phyloP scores from a whole-genome alignment of 192 early-diverging fungal species.

The Rhizophlyctis rosea region DNA sequence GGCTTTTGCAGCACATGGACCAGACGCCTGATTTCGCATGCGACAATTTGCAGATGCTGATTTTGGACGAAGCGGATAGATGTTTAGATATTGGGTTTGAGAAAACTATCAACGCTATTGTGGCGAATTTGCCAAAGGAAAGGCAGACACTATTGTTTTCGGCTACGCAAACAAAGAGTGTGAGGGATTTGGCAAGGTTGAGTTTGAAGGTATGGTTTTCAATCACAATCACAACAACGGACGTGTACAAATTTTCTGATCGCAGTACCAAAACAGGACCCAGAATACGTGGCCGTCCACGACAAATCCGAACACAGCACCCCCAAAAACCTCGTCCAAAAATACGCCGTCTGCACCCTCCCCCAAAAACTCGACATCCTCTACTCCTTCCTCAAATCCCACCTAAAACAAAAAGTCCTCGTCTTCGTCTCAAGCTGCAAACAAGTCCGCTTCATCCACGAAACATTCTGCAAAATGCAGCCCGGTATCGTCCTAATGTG shows the following conservation, averaged over 20 bases:
- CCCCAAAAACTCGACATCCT: constrained; percentile 92
- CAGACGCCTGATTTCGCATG: constrained; percentile 87
- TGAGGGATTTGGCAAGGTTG: constrained; percentile 89
- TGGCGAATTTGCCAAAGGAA: constrained; percentile 76
- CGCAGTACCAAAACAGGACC: constrained; percentile 47
- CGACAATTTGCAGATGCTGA: constrained; percentile 73
- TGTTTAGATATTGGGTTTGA: constrained; percentile 96
- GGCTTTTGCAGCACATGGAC: constrained; percentile 93
- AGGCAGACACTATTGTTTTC: constrained; percentile 95
- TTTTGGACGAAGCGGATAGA: constrained; percentile 97
- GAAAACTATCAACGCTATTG: constrained; percentile 82
- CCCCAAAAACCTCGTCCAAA: constrained; percentile 77
- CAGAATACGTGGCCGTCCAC: constrained; percentile 95
- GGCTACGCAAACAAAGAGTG: constrained; percentile 95
- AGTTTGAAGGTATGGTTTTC: constrained; percentile 61
- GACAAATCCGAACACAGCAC: constrained; percentile 78
- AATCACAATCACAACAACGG: neutral
- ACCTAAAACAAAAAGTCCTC: constrained; percentile 82
- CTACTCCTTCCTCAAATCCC: constrained; percentile 93
- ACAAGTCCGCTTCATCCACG: constrained; percentile 89
- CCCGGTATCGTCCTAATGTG: constrained; percentile 88
- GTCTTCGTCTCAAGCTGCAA: constrained; percentile 97
- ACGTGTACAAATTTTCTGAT: neutral
- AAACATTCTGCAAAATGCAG: constrained; percentile 93
- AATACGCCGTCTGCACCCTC: constrained; percentile 81